Conservation (phyloP, 257 asterid genomes). For the Anisodus acutangulus region DNA sequence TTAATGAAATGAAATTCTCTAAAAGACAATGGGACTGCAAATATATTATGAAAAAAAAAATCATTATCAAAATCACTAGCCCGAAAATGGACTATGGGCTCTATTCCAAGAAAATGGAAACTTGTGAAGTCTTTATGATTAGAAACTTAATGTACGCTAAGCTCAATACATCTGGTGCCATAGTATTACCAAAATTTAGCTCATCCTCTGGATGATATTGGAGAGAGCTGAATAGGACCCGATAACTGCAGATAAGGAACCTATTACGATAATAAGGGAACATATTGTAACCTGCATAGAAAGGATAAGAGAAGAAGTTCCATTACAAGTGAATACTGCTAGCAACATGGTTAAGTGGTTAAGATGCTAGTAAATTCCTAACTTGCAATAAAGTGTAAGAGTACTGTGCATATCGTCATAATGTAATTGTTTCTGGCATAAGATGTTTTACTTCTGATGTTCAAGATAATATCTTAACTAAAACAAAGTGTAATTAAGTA, state of each 20-base stretch:
- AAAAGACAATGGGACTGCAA: constrained; percentile 21
- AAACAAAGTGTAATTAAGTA: neutral
- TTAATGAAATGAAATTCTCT: neutral
- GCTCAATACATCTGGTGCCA: constrained; percentile 12
- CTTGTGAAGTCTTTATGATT: neutral
- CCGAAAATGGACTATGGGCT: neutral
- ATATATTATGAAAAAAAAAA: neutral
- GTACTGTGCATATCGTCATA: neutral
- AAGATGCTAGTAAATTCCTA: neutral
- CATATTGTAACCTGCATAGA: constrained; percentile 40
- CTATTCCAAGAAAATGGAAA: neutral
- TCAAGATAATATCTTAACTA: constrained; percentile 7
- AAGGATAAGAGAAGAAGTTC: constrained; percentile 1
- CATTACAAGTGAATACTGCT: neutral
- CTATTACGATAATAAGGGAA: constrained; percentile 36
- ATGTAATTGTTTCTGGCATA: neutral
- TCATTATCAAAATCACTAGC: constrained; percentile 11
- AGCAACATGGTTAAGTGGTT: neutral
- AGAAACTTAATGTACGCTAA: constrained; percentile 18
- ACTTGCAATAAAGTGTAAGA: neutral
- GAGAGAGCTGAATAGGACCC: constrained; percentile 45
- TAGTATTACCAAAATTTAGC: neutral
- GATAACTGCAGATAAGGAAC: constrained; percentile 35
- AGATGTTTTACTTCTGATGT: neutral
- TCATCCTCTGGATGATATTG: constrained; percentile 35